phyloP scores from a whole-genome alignment of 768 basidiomycete species.

The Kockovaella imperatae region DNA sequence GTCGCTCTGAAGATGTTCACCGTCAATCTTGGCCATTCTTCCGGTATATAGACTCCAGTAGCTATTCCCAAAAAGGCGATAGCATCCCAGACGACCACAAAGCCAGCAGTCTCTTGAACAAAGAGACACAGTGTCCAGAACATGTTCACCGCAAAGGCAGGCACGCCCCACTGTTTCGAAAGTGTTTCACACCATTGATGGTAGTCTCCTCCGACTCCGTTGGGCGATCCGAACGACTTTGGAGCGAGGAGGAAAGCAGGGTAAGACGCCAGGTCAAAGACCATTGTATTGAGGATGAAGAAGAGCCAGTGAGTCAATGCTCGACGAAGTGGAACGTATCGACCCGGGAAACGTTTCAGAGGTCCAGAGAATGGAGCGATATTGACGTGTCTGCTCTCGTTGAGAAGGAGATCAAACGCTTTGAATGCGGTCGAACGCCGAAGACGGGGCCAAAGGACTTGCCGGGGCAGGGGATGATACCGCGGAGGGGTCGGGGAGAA shows the following conservation, averaged over 20 bases:
- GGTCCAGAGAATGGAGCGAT: conserved; percentile 4
- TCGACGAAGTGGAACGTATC: not conserved
- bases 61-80: conserved; percentile 4
- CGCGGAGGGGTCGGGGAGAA: conserved; percentile 3
- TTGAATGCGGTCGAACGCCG: conserved; percentile 7
- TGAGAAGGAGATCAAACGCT: conserved; percentile 7
- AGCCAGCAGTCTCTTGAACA: not conserved
- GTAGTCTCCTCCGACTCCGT: not conserved
- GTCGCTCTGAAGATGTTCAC: conserved; percentile 1
- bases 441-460: not conserved
- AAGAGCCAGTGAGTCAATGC: not conserved
- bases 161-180: not conserved
- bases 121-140: not conserved
- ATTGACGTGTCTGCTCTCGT: conserved; percentile 4
- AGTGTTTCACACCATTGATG: not conserved
- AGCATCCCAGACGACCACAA: not conserved
- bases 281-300: conserved; percentile 1
- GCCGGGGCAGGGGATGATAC: conserved; percentile 7
- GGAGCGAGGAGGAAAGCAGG: conserved; percentile 2
- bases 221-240: not conserved
- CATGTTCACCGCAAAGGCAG: not conserved
- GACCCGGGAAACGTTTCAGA: not conserved
- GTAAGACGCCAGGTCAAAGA: conserved; percentile 1
- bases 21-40: conserved; percentile 11
- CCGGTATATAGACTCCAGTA: conserved; percentile 4